These are phyloP conservation scores for Podospora comata DNA, from an alignment of 495 filamentous ascomycete species.

Conservation along the genomic window DNA sequence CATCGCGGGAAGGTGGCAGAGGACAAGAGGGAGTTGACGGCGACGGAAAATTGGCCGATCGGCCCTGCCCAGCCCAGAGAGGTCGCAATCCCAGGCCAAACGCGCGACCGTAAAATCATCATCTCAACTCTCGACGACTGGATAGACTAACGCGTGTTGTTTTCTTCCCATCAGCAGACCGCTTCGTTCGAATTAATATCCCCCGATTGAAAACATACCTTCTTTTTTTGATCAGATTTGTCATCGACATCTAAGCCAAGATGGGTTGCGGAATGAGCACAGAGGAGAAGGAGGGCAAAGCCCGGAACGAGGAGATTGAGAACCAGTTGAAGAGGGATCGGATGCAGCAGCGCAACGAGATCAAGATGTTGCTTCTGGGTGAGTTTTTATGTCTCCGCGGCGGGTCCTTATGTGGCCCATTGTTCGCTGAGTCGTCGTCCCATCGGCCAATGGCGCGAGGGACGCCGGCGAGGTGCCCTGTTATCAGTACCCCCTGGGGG, in stretches of 20 bases:
- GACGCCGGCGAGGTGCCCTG: neutral
- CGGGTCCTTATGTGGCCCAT: neutral
- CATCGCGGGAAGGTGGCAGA: neutral
- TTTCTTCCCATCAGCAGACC: constrained; percentile 9
- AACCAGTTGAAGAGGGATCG: constrained; percentile 95
- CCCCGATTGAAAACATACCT: constrained; percentile 23
- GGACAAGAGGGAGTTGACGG: neutral
- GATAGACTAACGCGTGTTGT: neutral
- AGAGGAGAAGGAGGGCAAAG: constrained; percentile 99
- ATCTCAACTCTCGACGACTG: neutral
- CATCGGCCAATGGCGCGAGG: neutral
- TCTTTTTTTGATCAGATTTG: constrained; percentile 21
- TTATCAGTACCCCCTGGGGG: neutral
- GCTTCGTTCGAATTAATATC: constrained; percentile 19
- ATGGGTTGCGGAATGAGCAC: constrained; percentile 99
- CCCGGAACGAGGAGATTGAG: constrained; percentile 98
- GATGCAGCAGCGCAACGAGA: constrained; percentile 94
- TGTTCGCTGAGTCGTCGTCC: neutral
- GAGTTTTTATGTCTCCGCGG: constrained; percentile 35
- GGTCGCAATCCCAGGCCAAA: neutral
- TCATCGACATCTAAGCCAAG: constrained; percentile 48
- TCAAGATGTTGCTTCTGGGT: constrained; percentile 99
- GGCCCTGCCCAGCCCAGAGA: neutral
- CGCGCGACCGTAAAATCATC: neutral
- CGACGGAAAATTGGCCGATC: neutral